Base-by-base conservation (phyloP, 2,329 filamentous ascomycete species). In the Fusarium caatingaense region DNA sequence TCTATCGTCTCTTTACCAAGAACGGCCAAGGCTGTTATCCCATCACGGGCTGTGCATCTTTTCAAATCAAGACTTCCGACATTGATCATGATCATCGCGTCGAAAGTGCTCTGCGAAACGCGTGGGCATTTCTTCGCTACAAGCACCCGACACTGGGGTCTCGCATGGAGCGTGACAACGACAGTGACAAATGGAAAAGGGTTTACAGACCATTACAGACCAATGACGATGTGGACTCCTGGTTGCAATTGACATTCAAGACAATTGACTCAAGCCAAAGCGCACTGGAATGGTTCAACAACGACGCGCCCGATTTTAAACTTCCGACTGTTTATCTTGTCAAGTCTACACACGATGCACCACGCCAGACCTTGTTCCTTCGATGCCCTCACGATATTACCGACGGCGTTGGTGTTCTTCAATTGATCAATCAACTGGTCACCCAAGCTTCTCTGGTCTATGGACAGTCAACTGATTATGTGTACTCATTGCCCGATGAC, bases 1-100 rank as follows among this genome's bases (percentile, higher is more conserved):
- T 61, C 32, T 61, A 61, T 42, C 40, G 30, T 10, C 16, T 51
- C 3, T 60, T 50, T 7, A 51, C 59, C 2, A 51, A 61, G 12
- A 4, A 30, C 10, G 28, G 7, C 8, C 23, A 40, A 3, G 28
- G 23, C 2, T 60, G 45, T 20, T 61, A 44, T 21, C 59, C 45
- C 1, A n/a, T 61, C 10, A 61, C 37, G 12, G 56, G 28, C 1
- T 60, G 56, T 25, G 55, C 37, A 2, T 32, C 23, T 0, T 60
- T 61, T 5, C 23, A 27, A 3, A 3, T n/a, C 10, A 37, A 37
- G 5, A n/a, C 34, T 11, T n/a, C 34, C 10, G 34, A 37, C 5
- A 3, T 11, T 11, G 34, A 37, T 37, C 18, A 2, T 7, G 16
- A 11, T 6, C 5, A 4, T 18, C 18, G 34, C 18, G 23, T 16